Conservation (phyloP, 2,329 filamentous ascomycete species). For the Cercospora sojina region DNA sequence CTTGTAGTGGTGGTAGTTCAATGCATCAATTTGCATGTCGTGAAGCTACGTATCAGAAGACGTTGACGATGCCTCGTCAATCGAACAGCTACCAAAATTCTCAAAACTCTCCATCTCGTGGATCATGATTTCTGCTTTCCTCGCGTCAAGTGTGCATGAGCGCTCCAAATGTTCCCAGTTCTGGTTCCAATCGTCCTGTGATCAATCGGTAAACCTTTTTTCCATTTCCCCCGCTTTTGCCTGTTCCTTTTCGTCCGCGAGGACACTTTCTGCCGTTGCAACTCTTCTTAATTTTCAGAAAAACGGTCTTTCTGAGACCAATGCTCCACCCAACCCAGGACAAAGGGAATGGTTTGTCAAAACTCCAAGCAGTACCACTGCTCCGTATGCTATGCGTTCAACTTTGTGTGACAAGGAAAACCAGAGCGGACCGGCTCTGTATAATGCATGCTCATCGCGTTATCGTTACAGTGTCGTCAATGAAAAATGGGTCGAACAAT, state of each 20-base stretch:
- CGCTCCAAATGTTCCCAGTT: background rate
- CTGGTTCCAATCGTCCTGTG: background rate
- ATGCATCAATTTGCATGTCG: background rate
- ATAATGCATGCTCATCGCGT: slow-evolving; percentile 19
- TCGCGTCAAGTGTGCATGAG: background rate
- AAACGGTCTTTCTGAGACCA: background rate
- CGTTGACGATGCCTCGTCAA: background rate
- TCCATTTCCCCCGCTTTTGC: slow-evolving; percentile 1
- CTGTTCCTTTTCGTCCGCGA: slow-evolving; percentile 15
- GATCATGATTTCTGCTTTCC: background rate
- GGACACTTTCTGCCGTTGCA: slow-evolving; percentile 7
- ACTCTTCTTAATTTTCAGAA: background rate
- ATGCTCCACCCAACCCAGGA: background rate
- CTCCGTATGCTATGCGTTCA: slow-evolving; percentile 22
- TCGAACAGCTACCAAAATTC: background rate
- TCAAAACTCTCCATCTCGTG: background rate
- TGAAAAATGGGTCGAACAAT: slow-evolving; percentile 11
- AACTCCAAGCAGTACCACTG: slow-evolving; percentile 12
- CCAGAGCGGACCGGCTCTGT: slow-evolving; percentile 21
- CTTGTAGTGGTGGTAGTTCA: background rate
- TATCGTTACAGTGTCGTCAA: slow-evolving; percentile 26
- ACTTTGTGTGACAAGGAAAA: background rate
- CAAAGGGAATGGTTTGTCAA: background rate
- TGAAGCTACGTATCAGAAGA: background rate
- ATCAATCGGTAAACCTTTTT: background rate